Evolutionary conservation across 2,329 filamentous ascomycete genomes (phyloP).

Genomic region (Fusarium napiforme): DNA sequence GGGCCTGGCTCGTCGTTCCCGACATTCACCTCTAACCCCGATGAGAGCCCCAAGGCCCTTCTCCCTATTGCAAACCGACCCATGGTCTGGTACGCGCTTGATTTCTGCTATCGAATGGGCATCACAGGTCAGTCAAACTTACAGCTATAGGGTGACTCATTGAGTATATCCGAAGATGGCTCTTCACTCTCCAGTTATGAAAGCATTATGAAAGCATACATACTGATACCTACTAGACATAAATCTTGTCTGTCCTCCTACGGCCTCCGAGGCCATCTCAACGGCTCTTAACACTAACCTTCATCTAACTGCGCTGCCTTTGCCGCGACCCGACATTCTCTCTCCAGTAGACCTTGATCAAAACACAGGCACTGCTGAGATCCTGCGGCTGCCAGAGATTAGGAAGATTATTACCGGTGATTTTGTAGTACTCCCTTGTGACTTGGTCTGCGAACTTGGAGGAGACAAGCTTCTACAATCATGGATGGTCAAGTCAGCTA

Average conservation of each 20-base stretch:
- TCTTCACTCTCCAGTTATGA: neutral
- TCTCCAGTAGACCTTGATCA: slow-evolving; percentile 80
- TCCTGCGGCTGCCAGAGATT: slow-evolving; percentile 86
- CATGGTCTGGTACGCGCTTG: slow-evolving; percentile 90
- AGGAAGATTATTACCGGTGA: slow-evolving; percentile 82
- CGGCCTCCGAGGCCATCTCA: slow-evolving; percentile 73
- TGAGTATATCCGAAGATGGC: neutral
- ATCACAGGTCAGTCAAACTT: slow-evolving; percentile 69
- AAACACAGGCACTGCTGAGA: slow-evolving; percentile 88
- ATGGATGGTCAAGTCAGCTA: slow-evolving; percentile 88
- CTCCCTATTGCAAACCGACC: slow-evolving; percentile 85
- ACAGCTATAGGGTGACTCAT: slow-evolving; percentile 3
- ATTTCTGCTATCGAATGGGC: slow-evolving; percentile 85
- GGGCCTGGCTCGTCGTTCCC: slow-evolving; percentile 84
- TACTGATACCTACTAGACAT: slow-evolving; percentile 61
- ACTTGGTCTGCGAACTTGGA: slow-evolving; percentile 89
- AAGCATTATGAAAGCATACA: neutral
- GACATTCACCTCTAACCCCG: slow-evolving; percentile 83
- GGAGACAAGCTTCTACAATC: slow-evolving; percentile 86
- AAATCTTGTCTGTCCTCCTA: slow-evolving; percentile 72
- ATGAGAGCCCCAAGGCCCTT: slow-evolving; percentile 84
- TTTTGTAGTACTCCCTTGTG: slow-evolving; percentile 92
- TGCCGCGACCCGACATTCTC: slow-evolving; percentile 78
- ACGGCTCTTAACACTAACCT: slow-evolving; percentile 80
- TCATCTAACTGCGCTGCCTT: slow-evolving; percentile 77